Conservation (phyloP, 179 eudicot species). For the Patellifolia procumbens region DNA sequence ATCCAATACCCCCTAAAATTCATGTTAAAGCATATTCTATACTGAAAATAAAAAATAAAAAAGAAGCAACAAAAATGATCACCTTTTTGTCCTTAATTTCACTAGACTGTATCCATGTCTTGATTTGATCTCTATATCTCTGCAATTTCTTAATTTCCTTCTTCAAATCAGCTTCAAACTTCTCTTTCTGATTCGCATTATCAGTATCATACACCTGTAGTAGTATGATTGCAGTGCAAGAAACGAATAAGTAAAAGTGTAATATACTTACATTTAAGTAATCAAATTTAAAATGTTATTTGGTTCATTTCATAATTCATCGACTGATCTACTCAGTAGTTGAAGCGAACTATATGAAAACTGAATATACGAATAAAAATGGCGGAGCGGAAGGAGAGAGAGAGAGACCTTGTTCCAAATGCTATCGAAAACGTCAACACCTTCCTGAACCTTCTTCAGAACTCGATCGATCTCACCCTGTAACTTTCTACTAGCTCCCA, state of each 20-base stretch:
- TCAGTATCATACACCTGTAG: conserved; percentile 89
- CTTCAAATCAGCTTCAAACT: conserved; percentile 96
- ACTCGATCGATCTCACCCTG: conserved; percentile 99
- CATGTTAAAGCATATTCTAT: background rate
- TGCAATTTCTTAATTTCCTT: conserved; percentile 98
- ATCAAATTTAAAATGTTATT: background rate
- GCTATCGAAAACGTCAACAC: conserved; percentile 90
- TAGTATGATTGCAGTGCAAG: conserved; percentile 7
- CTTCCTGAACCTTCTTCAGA: conserved; percentile 91
- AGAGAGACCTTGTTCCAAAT: conserved; percentile 87
- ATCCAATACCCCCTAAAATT: background rate
- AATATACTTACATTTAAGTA: background rate
- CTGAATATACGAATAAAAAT: background rate
- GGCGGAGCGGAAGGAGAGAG: background rate
- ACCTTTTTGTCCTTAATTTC: conserved; percentile 99
- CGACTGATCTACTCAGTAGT: background rate
- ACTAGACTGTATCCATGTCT: conserved; percentile 96
- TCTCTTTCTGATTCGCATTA: conserved; percentile 97
- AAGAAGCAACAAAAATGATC: background rate
- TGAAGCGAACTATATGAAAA: background rate
- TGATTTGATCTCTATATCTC: conserved; percentile 94
- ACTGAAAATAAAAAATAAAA: background rate
- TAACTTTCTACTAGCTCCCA: conserved; percentile 96
- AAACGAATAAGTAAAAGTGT: conserved; percentile 14
- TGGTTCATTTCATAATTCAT: background rate